Conservation (phyloP, 2,329 filamentous ascomycete species). For the Paraphoma chrysanthemicola region DNA sequence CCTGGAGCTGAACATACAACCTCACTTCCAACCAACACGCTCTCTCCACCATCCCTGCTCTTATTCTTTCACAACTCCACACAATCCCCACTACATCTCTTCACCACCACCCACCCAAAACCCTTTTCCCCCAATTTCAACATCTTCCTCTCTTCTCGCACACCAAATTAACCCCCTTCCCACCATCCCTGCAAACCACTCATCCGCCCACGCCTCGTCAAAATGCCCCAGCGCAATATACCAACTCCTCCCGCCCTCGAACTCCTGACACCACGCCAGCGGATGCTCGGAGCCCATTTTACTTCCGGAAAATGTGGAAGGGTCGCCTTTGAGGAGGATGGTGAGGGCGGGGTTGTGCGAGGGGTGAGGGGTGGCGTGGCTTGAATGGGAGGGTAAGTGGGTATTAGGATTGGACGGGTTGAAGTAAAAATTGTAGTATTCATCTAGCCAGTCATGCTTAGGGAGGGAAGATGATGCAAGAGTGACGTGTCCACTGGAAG, state of each 20-base stretch:
- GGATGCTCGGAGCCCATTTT: slow-evolving; percentile 36
- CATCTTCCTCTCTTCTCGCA: slow-evolving; percentile 3
- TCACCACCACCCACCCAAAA: too few species aligned
- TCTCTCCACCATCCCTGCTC: too few species aligned
- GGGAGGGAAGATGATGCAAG: too few species aligned
- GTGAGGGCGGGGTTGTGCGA: slow-evolving; percentile 24
- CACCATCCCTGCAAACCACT: slow-evolving; percentile 29
- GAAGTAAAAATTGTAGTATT: slow-evolving; percentile 39
- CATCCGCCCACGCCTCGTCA: slow-evolving; percentile 31
- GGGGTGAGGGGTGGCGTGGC: slow-evolving; percentile 14
- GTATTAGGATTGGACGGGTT: too few species aligned
- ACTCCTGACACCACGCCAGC: slow-evolving; percentile 38
- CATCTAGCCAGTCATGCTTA: slow-evolving; percentile 24
- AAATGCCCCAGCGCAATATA: slow-evolving; percentile 38
- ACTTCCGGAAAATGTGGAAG: slow-evolving; percentile 25
- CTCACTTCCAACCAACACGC: too few species aligned
- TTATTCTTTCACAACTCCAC: too few species aligned
- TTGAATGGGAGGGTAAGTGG: too few species aligned
- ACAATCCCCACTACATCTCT: too few species aligned
- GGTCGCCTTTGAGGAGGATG: slow-evolving; percentile 28
- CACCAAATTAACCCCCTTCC: slow-evolving; percentile 30
- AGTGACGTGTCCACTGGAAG: slow-evolving; percentile 10
- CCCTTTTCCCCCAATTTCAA: not conserved
- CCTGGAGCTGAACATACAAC: too few species aligned
- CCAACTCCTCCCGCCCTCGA: slow-evolving; percentile 31